Evolutionary conservation across 805 yeast species (phyloP), one percentile per base, ranked within the genome.

Genomic region (Wickerhamiella vanderwaltii): DNA sequence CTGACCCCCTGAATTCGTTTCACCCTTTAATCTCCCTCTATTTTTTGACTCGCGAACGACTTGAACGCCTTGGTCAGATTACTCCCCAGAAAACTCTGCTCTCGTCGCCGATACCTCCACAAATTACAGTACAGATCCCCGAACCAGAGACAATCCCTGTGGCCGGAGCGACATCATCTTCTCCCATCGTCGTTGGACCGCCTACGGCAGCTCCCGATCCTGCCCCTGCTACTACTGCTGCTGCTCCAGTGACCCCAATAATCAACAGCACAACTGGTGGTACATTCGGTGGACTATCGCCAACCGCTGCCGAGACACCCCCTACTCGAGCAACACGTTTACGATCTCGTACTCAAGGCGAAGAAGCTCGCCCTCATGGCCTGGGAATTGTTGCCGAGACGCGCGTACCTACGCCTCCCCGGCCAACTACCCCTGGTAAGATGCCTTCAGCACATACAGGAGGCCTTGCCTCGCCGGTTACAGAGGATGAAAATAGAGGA

Each of bases 21-120:
- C 94, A 87, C 61, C 97, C 98, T 0, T 67, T 87, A 48, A 63
- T 88, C 9, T 84, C 95, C 5, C 79, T 88, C 29, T 91, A 91
- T 58, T 79, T 74, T 55, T 68, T 91, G 48, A 94, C 86, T 13
- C 78, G 75, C 41, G 98, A 91, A 62, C 82, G 84, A 79, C 57
- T 70, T 48, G 75, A 72, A 54, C 71, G 95, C 43, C 79, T 77
- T 61, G 65, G 44, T 1, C 34, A 32, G 24, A 6, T 34, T 23
- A 9, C 34, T 18, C 22, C 11, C 15, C 13, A 12, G 15, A 11
- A 30, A 16, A 16, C 33, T 6, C 30, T 16, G 13, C 6, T 16
- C 5, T 4, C 9, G 18, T 6, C 33, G 9, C 6, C 18, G 18
- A 29, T 11, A 15, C 35, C 35, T 11, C 35, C 35, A 4, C 35